Evolutionary conservation across 2,329 filamentous ascomycete species (phyloP).

Genomic region (Cladosporium sp.): DNA sequence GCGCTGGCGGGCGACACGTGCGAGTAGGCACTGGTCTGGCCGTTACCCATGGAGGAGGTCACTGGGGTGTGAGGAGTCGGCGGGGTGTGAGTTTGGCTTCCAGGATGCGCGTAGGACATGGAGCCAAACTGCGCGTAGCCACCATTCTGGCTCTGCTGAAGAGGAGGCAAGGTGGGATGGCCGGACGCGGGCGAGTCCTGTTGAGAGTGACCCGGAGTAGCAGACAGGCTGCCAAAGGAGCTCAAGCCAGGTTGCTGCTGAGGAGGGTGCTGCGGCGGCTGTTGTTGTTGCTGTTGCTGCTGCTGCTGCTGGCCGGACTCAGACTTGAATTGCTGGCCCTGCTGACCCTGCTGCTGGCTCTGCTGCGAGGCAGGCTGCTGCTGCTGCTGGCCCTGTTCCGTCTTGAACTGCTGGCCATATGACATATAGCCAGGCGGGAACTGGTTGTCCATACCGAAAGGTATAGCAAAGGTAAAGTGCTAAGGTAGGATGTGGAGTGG

Average conservation of each 20-base stretch:
- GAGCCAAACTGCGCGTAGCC: constrained; percentile 38
- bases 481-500: constrained; percentile 23
- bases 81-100: constrained; percentile 37
- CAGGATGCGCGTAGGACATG: constrained; percentile 37
- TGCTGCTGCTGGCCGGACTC: constrained; percentile 30
- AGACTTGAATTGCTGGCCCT: constrained; percentile 27
- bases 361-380: constrained; percentile 26
- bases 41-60: constrained; percentile 34
- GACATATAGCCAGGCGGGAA: constrained; percentile 33
- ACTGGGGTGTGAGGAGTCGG: constrained; percentile 39
- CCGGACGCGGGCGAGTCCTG: constrained; percentile 25
- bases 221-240: constrained; percentile 32
- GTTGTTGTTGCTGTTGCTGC: constrained; percentile 29
- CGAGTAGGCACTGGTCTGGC: constrained; percentile 33
- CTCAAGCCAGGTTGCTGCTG: constrained; percentile 25
- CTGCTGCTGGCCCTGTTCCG: constrained; percentile 29
- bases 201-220: constrained; percentile 28
- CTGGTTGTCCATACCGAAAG: constrained; percentile 31
- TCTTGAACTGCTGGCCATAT: constrained; percentile 28
- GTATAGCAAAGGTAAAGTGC: constrained; percentile 19
- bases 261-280: constrained; percentile 26
- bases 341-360: constrained; percentile 29
- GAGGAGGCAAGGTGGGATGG: constrained; percentile 40
- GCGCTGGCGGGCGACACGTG: constrained; percentile 36
- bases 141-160: constrained; percentile 39